phyloP scores from a whole-genome alignment of 768 basidiomycete species.

The Lactarius hengduanensis region DNA sequence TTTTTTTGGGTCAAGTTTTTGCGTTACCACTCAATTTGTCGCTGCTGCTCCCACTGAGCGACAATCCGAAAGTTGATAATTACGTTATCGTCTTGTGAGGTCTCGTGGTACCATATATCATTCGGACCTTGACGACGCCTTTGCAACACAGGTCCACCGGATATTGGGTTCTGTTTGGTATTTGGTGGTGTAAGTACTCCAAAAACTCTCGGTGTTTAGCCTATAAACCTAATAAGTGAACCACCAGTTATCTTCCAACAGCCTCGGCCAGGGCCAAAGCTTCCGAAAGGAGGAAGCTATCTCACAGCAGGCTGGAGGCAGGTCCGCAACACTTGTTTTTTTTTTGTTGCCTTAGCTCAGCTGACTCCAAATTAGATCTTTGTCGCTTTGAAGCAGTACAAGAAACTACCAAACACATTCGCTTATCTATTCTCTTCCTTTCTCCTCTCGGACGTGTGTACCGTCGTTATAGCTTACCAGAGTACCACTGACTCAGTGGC shows the following conservation, averaged over 20 bases:
- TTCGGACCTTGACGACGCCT: background rate
- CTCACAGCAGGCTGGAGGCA: slow-evolving; percentile 86
- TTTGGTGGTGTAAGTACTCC: slow-evolving; percentile 78
- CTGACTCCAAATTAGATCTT: slow-evolving; percentile 54
- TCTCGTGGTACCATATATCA: too few relatives aligned
- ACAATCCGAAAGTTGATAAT: slow-evolving; percentile 66
- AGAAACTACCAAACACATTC: slow-evolving; percentile 77
- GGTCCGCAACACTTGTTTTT: slow-evolving; percentile 37
- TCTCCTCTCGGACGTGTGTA: slow-evolving; percentile 70
- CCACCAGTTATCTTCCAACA: slow-evolving; percentile 75
- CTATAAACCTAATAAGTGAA: background rate
- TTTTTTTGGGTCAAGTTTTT: slow-evolving; percentile 69
- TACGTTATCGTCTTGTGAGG: slow-evolving; percentile 68
- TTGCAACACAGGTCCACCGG: slow-evolving; percentile 51
- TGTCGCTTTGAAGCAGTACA: slow-evolving; percentile 71
- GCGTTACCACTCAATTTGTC: slow-evolving; percentile 66
- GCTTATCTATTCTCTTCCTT: slow-evolving; percentile 75
- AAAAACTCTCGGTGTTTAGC: background rate
- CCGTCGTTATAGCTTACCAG: background rate
- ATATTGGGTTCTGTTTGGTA: slow-evolving; percentile 76
- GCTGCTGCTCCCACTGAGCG: slow-evolving; percentile 59
- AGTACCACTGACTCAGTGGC: background rate
- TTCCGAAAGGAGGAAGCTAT: slow-evolving; percentile 76
- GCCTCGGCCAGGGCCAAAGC: slow-evolving; percentile 74
- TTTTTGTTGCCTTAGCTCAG: background rate